Evolutionary conservation across 2,329 filamentous ascomycete genomes (phyloP).

Genomic region (Cadophora sp.): DNA sequence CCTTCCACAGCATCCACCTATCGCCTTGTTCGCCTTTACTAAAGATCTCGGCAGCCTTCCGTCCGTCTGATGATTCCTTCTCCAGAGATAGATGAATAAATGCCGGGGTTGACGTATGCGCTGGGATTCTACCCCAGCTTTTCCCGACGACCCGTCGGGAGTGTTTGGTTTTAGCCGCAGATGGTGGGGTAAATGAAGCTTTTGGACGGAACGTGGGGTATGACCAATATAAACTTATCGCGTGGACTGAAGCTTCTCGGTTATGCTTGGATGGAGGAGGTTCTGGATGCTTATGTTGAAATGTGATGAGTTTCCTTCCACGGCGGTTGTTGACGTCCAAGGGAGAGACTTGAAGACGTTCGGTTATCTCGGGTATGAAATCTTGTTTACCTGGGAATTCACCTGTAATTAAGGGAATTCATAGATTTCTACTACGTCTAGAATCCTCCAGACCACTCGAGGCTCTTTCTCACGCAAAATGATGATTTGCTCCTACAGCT

Average conservation of each 20-base stretch:
- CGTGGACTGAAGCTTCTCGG: neutral
- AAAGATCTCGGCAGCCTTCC: neutral
- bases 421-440: neutral
- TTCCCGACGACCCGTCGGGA: constrained; percentile 33
- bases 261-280: neutral
- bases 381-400: too few species aligned
- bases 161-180: constrained; percentile 21
- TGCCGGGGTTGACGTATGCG: constrained; percentile 9
- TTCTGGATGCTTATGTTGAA: neutral
- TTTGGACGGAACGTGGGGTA: neutral
- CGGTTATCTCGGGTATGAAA: too few species aligned
- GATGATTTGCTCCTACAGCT: neutral
- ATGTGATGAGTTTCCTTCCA: neutral
- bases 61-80: neutral
- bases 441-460: neutral
- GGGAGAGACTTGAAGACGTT: neutral
- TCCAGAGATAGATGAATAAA: neutral
- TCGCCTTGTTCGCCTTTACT: neutral
- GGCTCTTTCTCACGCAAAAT: neutral
- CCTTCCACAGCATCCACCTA: constrained; percentile 5
- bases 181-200: constrained; percentile 6
- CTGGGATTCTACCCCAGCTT: constrained; percentile 17
- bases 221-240: neutral
- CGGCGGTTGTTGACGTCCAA: neutral
- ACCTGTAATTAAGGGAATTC: too few species aligned